Evolutionary conservation across 257 asterid genomes (phyloP), one percentile per base, ranked within the genome.

Genomic region (Oldenlandia corymbosa): DNA sequence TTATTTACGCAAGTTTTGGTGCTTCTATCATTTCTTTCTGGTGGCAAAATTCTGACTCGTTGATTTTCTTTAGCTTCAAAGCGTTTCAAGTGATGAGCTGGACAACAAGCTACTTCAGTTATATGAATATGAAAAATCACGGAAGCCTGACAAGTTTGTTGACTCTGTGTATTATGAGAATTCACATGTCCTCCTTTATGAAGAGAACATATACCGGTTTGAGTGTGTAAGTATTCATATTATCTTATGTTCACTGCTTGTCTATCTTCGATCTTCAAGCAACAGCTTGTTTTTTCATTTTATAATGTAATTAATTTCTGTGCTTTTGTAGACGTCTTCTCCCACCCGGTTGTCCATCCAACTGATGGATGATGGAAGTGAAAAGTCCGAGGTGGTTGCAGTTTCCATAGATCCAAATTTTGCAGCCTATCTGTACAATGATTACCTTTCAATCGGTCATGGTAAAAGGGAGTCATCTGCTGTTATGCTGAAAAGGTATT

Each of bases 381-480:
- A 87, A 71, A 90, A 85, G 80, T 75, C 97, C 52, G 99, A 87
- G 71, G 94, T 84, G 61, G 90, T 93, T 84, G 90, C 95, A 27
- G 95, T 89, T 50, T 90, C 97, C n/a, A 84, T 90, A 34, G 97
- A 93, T 78, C 97, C 99, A 24, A 80, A 79, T 57, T 93, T 93
- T 71, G 84, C 94, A 18, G 67, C 83, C 49, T 90, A 93, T 79
- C 95, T 87, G 69, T 78, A 85, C 52, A 75, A 72, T 24, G 95
- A 85, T 68, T 93, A 90, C 76, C 94, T 93, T 48, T 80, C 99
- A 34, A 79, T 73, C 68, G 73, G 73, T 60, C 81, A 69, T 58
- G 87, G 80, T 20, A 84, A 76, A 80, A 93, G 84, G 78, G 96
- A 87, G 80, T 84, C 87, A 11, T 81, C 95, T 23, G 80, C 80